These are phyloP conservation scores for Boletus fagicola DNA, from an alignment of 768 basidiomycete genomes.

Conservation along the genomic window DNA sequence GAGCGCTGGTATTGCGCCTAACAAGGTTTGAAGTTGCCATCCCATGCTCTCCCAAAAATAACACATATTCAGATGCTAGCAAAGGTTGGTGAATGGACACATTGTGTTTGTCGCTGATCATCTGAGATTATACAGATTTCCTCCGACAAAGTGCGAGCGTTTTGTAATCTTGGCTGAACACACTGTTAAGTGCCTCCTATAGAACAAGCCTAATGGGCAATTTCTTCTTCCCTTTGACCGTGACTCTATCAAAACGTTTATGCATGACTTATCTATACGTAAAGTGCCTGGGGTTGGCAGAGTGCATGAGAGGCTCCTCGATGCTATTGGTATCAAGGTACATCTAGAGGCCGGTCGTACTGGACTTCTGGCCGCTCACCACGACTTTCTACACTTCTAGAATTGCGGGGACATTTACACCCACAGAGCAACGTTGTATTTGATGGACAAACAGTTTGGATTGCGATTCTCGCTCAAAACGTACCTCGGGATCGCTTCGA, in stretches of 20 bases:
- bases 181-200: neutral
- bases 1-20: constrained; percentile 94
- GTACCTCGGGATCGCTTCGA: constrained; percentile 85
- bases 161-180: neutral
- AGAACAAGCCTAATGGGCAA: constrained; percentile 97
- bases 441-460: constrained; percentile 90
- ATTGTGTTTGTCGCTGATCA: constrained; percentile 1
- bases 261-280: constrained; percentile 78
- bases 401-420: constrained; percentile 88
- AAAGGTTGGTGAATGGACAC: constrained; percentile 63
- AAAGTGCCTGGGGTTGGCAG: constrained; percentile 89
- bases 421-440: constrained; percentile 65
- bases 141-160: constrained; percentile 70
- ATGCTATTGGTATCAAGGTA: constrained; percentile 82
- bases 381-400: constrained; percentile 35
- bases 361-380: neutral
- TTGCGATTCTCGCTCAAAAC: constrained; percentile 71
- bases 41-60: constrained; percentile 12
- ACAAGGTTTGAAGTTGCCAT: constrained; percentile 59
- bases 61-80: constrained; percentile 70
- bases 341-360: neutral
- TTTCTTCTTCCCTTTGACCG: constrained; percentile 70
- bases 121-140: constrained; percentile 59
- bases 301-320: constrained; percentile 84
- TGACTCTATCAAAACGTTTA: constrained; percentile 67